Percentiles rank a stretch among this genome's conserved stretches.
These are phyloP conservation scores for Parasitella parasitica DNA, from an alignment of 371 early-diverging fungal species.

Conservation along the genomic window DNA sequence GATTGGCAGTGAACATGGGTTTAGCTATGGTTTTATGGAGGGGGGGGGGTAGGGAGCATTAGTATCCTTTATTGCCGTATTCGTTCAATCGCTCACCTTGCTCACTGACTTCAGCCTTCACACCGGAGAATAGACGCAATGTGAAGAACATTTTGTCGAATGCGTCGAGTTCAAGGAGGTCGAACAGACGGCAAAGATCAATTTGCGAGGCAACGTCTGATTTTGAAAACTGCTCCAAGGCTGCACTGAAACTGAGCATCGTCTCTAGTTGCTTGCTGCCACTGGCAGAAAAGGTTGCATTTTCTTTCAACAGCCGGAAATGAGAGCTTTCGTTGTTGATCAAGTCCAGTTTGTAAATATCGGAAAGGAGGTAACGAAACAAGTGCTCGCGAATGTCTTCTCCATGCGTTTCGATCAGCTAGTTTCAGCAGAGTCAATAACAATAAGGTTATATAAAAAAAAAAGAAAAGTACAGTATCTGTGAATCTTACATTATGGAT, in stretches of 20 bases:
- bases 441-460: no score
- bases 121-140: slow-evolving; percentile 43
- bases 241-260: slow-evolving; percentile 47
- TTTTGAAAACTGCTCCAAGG: slow-evolving; percentile 42
- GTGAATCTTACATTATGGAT: slow-evolving; percentile 58
- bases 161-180: slow-evolving; percentile 38
- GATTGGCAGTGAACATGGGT: slow-evolving; percentile 10
- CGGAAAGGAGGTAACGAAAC: slow-evolving; percentile 52
- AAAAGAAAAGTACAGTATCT: no score
- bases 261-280: slow-evolving; percentile 34
- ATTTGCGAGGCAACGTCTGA: slow-evolving; percentile 41
- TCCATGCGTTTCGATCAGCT: slow-evolving; percentile 63
- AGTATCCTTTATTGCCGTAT: no score
- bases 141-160: slow-evolving; percentile 48
- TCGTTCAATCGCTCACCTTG: slow-evolving; percentile 41
- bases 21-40: no score
- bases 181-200: slow-evolving; percentile 48
- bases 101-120: slow-evolving; percentile 34
- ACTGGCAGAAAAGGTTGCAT: slow-evolving; percentile 25
- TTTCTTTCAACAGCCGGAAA: slow-evolving; percentile 51
- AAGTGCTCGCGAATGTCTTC: slow-evolving; percentile 57
- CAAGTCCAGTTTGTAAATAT: slow-evolving; percentile 26
- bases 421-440: neutral
- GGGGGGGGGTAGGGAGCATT: no score
- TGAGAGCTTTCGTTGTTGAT: slow-evolving; percentile 25